phyloP scores from a whole-genome alignment of 352 stramenopile genomes.

The Phytophthora fragariaefolia region DNA sequence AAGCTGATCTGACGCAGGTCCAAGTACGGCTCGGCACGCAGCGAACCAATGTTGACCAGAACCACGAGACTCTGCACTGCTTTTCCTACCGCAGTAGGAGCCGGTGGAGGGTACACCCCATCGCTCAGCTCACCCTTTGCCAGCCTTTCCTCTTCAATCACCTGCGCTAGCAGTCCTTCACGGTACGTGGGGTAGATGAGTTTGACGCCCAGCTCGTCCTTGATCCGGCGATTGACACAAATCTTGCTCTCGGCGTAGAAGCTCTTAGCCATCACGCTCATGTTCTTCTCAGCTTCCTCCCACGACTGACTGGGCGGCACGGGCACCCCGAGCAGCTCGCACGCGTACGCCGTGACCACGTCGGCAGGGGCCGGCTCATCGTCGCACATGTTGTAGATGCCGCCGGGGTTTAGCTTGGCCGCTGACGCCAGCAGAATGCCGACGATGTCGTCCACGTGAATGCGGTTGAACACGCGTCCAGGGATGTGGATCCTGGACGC shows the following conservation, averaged over 20 bases:
- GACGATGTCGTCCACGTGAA: conserved; percentile 93
- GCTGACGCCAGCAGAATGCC: conserved; percentile 79
- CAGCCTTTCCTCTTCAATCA: conserved; percentile 72
- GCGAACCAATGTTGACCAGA: conserved; percentile 79
- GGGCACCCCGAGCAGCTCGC: conserved; percentile 64
- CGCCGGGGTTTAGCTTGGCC: conserved; percentile 56
- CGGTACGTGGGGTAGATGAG: conserved; percentile 83
- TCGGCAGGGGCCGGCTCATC: conserved; percentile 86
- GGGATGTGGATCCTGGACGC: conserved; percentile 79
- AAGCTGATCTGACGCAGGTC: conserved; percentile 80
- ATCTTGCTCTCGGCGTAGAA: conserved; percentile 90
- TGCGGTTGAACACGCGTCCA: conserved; percentile 84
- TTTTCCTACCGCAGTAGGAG: conserved; percentile 1
- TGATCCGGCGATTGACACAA: conserved; percentile 76
- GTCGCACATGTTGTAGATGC: conserved; percentile 92
- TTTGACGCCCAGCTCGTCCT: conserved; percentile 74
- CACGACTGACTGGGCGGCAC: conserved; percentile 65
- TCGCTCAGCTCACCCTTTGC: conserved; percentile 2
- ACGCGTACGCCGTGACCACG: conserved; percentile 80
- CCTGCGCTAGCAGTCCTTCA: conserved; percentile 79
- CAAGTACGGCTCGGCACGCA: conserved; percentile 71
- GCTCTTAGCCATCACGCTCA: conserved; percentile 87
- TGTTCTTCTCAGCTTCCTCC: conserved; percentile 75
- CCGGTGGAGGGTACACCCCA: conserved; percentile 1
- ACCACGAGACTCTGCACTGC: conserved; percentile 45